Base-by-base conservation (phyloP, 352 stramenopile genomes). In the Phytophthora citricola region DNA sequence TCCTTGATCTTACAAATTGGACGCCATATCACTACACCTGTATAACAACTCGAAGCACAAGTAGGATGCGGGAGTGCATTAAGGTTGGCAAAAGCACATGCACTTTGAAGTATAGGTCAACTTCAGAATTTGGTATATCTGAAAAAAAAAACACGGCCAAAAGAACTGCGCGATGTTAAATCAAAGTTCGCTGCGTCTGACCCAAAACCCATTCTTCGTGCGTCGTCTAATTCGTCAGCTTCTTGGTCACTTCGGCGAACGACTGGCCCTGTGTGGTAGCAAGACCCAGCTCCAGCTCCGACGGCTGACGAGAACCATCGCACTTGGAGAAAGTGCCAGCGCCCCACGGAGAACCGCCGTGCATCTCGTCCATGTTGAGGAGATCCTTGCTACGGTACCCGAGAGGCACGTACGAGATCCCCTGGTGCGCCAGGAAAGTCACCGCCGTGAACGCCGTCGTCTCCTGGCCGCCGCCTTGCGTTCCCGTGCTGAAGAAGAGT, bases 301-400 rank as follows among this genome's bases (percentile, higher is more conserved):
- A 34, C n/a, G 44, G 44, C 44, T 50, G 44, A 15, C 44, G 24
- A 50, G 44, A 50, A 24, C 44, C 44, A 20, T 50, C 44, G 11
- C 44, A 10, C 11, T 50, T 50, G 22, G 44, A 17, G 15, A 46
- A 22, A 14, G 40, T 46, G 40, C 40, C 40, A 26, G 40, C 40
- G 0, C 17, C 40, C 40, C 40, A 46, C 17, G n/a, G 40, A 26
- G 40, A 46, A 12, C 40, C 40, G 20, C 40, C 40, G 40, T 46
- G 40, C 14, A 46, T 46, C 40, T 46, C 40, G 15, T 46, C 40
- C 40, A 46, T 46, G 40, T 46, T 46, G 40, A 46, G 40, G 12
- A 43, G 36, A 5, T 43, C 36, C 40, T 43, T 43, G 36, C 36
- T 17, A 46, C 40, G 40, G 40, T 46, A 46, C 8, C 40, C 40